Evolutionary conservation across 306 rosid species (phyloP), one percentile per base, ranked within the genome.

Genomic region (Sechiopsis laciniata): DNA sequence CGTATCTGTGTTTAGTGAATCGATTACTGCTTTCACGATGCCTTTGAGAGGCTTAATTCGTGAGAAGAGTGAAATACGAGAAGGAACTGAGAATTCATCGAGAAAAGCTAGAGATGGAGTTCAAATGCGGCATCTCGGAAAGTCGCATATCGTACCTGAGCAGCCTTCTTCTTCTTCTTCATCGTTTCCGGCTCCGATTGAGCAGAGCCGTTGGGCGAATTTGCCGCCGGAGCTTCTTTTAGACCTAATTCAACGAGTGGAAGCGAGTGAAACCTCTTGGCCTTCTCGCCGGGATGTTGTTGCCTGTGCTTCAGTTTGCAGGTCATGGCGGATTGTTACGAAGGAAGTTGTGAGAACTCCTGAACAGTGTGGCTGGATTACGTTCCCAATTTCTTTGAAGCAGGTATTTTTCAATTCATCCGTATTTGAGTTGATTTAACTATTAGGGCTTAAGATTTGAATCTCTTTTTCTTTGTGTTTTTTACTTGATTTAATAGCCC

Each of bases 291-390:
- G 92, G 64, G 94, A 82, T 16, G 72, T 93, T 12, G 89, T 90
- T 24, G 94, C 95, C 45, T 93, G 98, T 72, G 91, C 97, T 56
- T 93, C 91, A 16, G 96, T 93, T 84, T 93, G 98, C 73, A 81
- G 83, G 83, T 58, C 89, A 8, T 93, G 98, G 97, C 86, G 97
- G 80, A 75, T 83, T 55, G 81, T 90, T 69, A 87, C 98, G 1
- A 84, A 87, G 71, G 88, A 82, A 69, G 84, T 90, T 21, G 91
- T 93, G 45, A 86, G 85, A 76, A 93, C 98, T 82, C 94, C 88
- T 0, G 97, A 93, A 76, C 87, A 87, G 76, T 88, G 89, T 83
- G 92, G 97, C 55, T 86, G 71, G 74, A 79, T 93, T 67, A 90
- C 97, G 45, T 93, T 90, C 74, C 96, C 98, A 19, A 87, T 93